Evolutionary conservation across 768 basidiomycete species (phyloP), one percentile per base, ranked within the genome.

Genomic region (Suillus sp.): DNA sequence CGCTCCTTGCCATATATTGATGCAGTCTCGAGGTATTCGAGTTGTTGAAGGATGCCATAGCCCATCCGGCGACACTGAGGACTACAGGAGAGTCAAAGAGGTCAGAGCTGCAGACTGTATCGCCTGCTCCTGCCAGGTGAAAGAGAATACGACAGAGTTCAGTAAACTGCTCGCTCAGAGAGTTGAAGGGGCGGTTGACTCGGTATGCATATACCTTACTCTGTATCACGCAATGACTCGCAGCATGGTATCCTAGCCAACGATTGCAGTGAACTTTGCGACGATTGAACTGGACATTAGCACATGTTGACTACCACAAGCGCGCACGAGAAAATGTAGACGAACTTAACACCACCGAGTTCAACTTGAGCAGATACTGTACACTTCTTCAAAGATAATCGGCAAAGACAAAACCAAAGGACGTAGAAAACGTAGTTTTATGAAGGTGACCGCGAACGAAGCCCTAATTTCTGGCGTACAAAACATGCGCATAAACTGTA

Each of bases 61-160:
- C 35, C 70, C 72, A 0, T 73, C 65, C 35, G 62, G 54, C 18
- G 64, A 56, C 32, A 68, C 66, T 2, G 63, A 40, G 59, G 8
- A 16, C 34, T 4, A 7, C 1, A 16, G 1, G 64, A 65, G 2
- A 56, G 56, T 68, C 6, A 47, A 59, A 25, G 1, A 0, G 0
- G 64, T 65, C 1, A 63, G 59, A 42, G n/a, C 18, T 1, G 18
- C 0, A 9, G 32, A 53, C 13, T 70, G 67, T 38, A 0, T 0
- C 1, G 1, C 1, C 27, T 70, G 66, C 43, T 58, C 62, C 27
- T 18, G 45, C 1, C 38, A n/a, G 32, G n/a, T 70, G 1, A 18
- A 45, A 2, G 61, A 62, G n/a, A 64, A 62, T 4, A 69, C 72
- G 68, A 59, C 50, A 6, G 62, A 66, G 20, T 65, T 72, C 40